Base-by-base conservation (phyloP, 345 rosid genomes). In the Pseudoturritis turrita region DNA sequence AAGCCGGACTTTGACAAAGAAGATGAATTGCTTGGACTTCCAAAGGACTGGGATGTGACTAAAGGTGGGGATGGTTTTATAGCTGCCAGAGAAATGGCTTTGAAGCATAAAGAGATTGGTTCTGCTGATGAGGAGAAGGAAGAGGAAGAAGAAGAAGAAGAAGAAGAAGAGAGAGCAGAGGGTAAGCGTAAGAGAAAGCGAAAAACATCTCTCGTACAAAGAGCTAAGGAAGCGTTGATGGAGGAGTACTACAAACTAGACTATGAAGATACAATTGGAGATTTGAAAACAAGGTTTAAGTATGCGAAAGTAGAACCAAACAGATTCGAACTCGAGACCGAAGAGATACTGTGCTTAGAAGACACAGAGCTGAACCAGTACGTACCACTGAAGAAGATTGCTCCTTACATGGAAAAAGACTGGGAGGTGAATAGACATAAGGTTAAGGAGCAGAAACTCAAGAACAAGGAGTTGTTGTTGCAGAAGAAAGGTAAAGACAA, bases 231-330 rank as follows among this genome's bases (percentile, higher is more conserved):
- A 75, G 90, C 88, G 39, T 75, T 88, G 91, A 52, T 89, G 90
- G 97, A 94, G 45, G 96, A 94, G 74, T 88, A 86, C 52, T 94
- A 91, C 75, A 88, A 89, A 72, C 80, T 94, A 83, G 98, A 94
- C 69, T 91, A 91, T 47, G 98, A 94, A 83, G 98, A 75, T 77
- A 87, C 95, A 39, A 79, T 91, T 43, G 97, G 90, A 72, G 90
- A 88, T 71, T 71, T 91, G 83, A 91, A 86, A 74, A 94, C 97
- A 17, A 89, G 97, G 89, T 94, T 94, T 31, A 89, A 84, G 80
- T 91, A 91, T 78, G 85, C 90, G 0, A 88, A 88, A 82, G 86
- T 82, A 22, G 56, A 85, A 33, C 93, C 91, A 7, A 91, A 89
- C 73, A 84, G 62, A 60, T 91, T 54, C 29, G 90, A 89, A 17